Conservation (phyloP, 208 protist genomes). For the Polymyxa betae region DNA sequence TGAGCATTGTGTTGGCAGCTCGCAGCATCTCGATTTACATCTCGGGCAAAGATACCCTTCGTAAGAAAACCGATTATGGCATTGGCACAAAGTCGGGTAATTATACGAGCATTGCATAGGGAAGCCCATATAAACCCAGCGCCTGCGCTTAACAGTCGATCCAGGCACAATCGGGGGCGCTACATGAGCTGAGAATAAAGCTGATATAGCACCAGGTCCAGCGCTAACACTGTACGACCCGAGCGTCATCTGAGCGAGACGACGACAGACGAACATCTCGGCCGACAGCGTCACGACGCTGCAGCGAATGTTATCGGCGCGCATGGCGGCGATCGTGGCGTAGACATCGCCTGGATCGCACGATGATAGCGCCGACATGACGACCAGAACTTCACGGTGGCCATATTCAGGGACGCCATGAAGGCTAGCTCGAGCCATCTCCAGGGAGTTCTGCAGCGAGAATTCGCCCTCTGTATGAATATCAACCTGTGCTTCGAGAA, state of each 20-base stretch:
- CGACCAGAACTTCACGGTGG: constrained; percentile 74
- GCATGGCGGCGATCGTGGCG: constrained; percentile 69
- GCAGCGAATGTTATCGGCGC: constrained; percentile 60
- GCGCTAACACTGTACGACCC: constrained; percentile 22
- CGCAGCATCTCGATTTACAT: constrained; percentile 74
- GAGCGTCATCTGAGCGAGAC: constrained; percentile 67
- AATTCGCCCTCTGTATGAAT: constrained; percentile 67
- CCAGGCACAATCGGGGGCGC: constrained; percentile 31
- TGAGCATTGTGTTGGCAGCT: constrained; percentile 76
- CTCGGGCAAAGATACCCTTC: constrained; percentile 72
- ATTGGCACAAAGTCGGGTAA: constrained; percentile 64
- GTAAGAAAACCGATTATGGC: constrained; percentile 54
- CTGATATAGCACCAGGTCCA: not conserved
- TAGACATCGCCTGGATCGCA: constrained; percentile 77
- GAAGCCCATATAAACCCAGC: constrained; percentile 72
- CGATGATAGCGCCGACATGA: constrained; percentile 70
- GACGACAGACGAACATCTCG: constrained; percentile 71
- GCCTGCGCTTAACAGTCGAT: not conserved
- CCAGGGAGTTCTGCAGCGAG: constrained; percentile 77
- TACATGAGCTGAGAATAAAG: not conserved
- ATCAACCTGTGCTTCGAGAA: constrained; percentile 57
- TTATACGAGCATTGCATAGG: constrained; percentile 61
- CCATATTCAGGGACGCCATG: constrained; percentile 76
- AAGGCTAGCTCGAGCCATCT: constrained; percentile 69
- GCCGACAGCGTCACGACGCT: constrained; percentile 73